Evolutionary conservation across 2,329 filamentous ascomycete species (phyloP).

Genomic region (Metarhizium brunneum): DNA sequence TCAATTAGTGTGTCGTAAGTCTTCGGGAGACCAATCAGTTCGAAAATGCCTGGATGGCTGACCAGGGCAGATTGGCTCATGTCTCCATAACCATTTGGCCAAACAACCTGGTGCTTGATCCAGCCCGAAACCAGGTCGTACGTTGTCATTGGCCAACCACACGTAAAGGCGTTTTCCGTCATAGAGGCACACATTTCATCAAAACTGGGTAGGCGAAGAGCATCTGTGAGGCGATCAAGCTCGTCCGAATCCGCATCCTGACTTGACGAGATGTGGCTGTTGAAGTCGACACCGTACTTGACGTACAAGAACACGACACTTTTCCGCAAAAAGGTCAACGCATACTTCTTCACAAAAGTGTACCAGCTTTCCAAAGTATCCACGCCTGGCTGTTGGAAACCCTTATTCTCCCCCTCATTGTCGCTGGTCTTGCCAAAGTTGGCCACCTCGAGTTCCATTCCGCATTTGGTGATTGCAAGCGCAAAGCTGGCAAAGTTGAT

Average conservation of each 20-base stretch:
- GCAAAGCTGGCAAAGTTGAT: conserved; percentile 49
- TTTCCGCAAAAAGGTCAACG: conserved; percentile 85
- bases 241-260: conserved; percentile 64
- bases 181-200: conserved; percentile 65
- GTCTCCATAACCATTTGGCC: conserved; percentile 21
- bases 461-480: conserved; percentile 34
- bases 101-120: conserved; percentile 55
- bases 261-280: conserved; percentile 53
- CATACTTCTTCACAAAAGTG: conserved; percentile 66
- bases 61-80: conserved; percentile 36
- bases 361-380: conserved; percentile 46
- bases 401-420: conserved; percentile 30
- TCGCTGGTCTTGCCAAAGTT: conserved; percentile 15
- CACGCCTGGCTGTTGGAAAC: conserved; percentile 46
- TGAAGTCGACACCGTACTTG: conserved; percentile 81
- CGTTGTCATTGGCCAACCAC: conserved; percentile 40
- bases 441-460: conserved; percentile 29
- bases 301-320: conserved; percentile 74
- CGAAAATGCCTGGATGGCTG: conserved; percentile 85
- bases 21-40: conserved; percentile 83
- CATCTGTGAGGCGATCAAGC: conserved; percentile 69
- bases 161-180: conserved; percentile 32
- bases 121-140: conserved; percentile 52
- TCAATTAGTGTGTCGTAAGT: conserved; percentile 91
- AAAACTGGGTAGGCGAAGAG: conserved; percentile 67